Conservation (phyloP, 1,139 yeast species). For the Sugiyamaella neomexicana region DNA sequence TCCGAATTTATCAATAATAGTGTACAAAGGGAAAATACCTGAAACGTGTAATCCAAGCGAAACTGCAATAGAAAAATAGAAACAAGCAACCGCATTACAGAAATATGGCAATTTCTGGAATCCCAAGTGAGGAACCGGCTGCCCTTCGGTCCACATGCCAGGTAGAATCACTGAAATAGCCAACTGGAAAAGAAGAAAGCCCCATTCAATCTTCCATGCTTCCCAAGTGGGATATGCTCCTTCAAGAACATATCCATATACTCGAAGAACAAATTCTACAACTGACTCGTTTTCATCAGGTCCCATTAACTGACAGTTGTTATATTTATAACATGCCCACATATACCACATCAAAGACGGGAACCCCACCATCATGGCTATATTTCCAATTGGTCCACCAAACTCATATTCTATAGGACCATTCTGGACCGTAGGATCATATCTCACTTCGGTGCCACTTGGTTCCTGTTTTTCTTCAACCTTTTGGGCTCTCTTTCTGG, state of each 20-base stretch:
- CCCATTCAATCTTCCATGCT: conserved; percentile 69
- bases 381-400: conserved; percentile 91
- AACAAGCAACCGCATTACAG: conserved; percentile 87
- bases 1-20: conserved; percentile 78
- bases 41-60: conserved; percentile 66
- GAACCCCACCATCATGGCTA: conserved; percentile 91
- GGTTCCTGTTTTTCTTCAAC: neutral
- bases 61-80: conserved; percentile 65
- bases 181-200: conserved; percentile 70
- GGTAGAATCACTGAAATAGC: conserved; percentile 83
- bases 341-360: conserved; percentile 94
- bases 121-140: conserved; percentile 78
- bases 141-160: conserved; percentile 94
- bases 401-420: conserved; percentile 59
- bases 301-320: conserved; percentile 68
- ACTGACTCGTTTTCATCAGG: conserved; percentile 64
- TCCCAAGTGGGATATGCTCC: conserved; percentile 68
- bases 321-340: conserved; percentile 88
- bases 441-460: conserved; percentile 1
- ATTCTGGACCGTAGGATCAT: conserved; percentile 28
- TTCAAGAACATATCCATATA: conserved; percentile 48
- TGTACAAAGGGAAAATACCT: conserved; percentile 69
- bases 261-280: conserved; percentile 52
- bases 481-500: no score
- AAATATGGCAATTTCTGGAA: conserved; percentile 82